Conservation (phyloP, 2,329 filamentous ascomycete species). For the Phialophora tarda region DNA sequence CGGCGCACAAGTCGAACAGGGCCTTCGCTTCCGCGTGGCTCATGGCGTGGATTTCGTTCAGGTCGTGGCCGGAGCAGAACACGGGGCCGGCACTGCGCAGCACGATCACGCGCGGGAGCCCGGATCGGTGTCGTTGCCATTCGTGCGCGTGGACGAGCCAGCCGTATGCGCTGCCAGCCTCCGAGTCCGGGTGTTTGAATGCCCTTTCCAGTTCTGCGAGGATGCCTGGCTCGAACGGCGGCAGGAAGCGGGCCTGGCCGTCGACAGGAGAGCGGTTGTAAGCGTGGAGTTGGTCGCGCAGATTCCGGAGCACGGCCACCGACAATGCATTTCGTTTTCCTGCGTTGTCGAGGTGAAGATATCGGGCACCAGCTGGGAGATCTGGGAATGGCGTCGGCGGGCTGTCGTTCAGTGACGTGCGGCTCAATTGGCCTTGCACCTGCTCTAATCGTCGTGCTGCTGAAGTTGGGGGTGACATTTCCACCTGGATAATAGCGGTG, state of each 20-base stretch:
- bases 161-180: background rate
- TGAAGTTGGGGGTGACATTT: background rate
- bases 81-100: background rate
- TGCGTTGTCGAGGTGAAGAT: background rate
- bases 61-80: background rate
- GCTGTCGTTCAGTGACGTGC: background rate
- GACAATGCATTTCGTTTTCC: background rate
- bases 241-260: background rate
- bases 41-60: background rate
- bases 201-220: background rate
- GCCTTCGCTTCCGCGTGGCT: background rate
- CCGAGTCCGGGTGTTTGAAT: background rate
- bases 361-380: background rate
- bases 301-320: background rate
- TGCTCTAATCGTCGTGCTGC: background rate
- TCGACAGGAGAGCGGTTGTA: background rate
- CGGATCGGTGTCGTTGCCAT: background rate
- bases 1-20: background rate
- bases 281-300: background rate
- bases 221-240: background rate
- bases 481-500: background rate
- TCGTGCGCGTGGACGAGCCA: background rate
- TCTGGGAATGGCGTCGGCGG: background rate
- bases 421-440: background rate
- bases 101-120: background rate